These are phyloP conservation scores for Pythium biforme DNA, from an alignment of 352 stramenopile species.

Conservation along the genomic window DNA sequence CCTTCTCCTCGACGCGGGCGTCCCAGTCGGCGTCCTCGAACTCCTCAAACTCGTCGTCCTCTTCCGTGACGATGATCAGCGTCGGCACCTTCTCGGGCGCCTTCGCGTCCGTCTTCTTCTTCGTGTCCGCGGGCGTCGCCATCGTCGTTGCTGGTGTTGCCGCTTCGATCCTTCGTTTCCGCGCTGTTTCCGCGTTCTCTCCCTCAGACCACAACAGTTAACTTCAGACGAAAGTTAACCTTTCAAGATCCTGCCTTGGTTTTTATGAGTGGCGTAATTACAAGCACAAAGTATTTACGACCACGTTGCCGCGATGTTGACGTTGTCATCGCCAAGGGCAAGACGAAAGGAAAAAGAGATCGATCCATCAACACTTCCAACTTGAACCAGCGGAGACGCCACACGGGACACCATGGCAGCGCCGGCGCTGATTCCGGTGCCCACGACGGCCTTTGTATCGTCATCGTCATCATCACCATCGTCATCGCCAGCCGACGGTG, in stretches of 20 bases:
- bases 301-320: slow-evolving; percentile 17
- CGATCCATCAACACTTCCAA: slow-evolving; percentile 7
- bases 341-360: background rate
- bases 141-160: no score
- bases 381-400: slow-evolving; percentile 7
- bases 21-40: slow-evolving; percentile 84
- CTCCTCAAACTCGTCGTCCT: slow-evolving; percentile 90
- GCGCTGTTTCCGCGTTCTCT: slow-evolving; percentile 5
- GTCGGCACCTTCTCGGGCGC: slow-evolving; percentile 55
- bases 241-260: slow-evolving; percentile 3
- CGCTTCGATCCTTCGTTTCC: slow-evolving; percentile 6
- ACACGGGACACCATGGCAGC: slow-evolving; percentile 1
- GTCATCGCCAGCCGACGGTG: background rate
- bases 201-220: slow-evolving; percentile 1
- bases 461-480: background rate
- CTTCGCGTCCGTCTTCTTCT: slow-evolving; percentile 22
- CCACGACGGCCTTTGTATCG: background rate
- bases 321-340: slow-evolving; percentile 8
- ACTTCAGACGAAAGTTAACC: slow-evolving; percentile 7
- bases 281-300: slow-evolving; percentile 8
- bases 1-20: slow-evolving; percentile 73
- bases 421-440: background rate
- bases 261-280: slow-evolving; percentile 17
- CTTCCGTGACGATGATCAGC: slow-evolving; percentile 82
- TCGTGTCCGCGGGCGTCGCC: slow-evolving; percentile 11